phyloP scores from a whole-genome alignment of 108 stramenopile genomes.

The Cyclostephanos invisitatus region DNA sequence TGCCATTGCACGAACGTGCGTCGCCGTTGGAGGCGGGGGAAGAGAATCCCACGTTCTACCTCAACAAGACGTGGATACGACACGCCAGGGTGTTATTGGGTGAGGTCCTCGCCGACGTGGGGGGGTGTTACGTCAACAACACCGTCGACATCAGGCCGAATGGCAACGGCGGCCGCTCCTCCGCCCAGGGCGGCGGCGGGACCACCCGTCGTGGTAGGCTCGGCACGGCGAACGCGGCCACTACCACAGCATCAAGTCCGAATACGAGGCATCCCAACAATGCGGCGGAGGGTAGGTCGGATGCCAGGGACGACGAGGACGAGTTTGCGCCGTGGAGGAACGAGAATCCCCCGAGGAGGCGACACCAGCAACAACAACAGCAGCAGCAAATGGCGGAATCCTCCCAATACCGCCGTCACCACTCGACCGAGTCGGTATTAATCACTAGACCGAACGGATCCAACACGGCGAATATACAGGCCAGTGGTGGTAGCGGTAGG shows the following conservation, averaged over 20 bases:
- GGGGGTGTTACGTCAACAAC: constrained; percentile 7
- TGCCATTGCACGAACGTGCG: constrained; percentile 26
- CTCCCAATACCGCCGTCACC: background rate
- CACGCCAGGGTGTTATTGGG: constrained; percentile 25
- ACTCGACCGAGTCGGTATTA: too few species aligned
- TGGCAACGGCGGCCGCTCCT: constrained; percentile 6
- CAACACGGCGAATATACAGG: too few species aligned
- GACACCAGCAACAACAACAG: too few species aligned
- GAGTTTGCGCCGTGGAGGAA: constrained; percentile 41
- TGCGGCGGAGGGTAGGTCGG: background rate
- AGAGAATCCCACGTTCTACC: constrained; percentile 33
- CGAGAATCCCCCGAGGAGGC: background rate
- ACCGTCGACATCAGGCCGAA: background rate
- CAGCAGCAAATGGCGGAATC: background rate
- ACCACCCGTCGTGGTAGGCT: background rate
- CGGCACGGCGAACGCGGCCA: background rate
- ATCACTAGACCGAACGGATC: too few species aligned
- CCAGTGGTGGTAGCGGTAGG: too few species aligned
- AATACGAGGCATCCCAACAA: background rate
- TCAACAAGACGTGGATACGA: constrained; percentile 40
- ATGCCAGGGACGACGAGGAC: constrained; percentile 41
- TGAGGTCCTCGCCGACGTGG: constrained; percentile 14
- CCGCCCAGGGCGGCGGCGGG: background rate
- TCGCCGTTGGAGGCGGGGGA: constrained; percentile 8
- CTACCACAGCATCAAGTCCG: too few species aligned